Percentiles rank a stretch among this genome's conserved stretches.
Evolutionary conservation across 1,284 basidiomycete species (phyloP).

Genomic region (Schizopora paradoxa): DNA sequence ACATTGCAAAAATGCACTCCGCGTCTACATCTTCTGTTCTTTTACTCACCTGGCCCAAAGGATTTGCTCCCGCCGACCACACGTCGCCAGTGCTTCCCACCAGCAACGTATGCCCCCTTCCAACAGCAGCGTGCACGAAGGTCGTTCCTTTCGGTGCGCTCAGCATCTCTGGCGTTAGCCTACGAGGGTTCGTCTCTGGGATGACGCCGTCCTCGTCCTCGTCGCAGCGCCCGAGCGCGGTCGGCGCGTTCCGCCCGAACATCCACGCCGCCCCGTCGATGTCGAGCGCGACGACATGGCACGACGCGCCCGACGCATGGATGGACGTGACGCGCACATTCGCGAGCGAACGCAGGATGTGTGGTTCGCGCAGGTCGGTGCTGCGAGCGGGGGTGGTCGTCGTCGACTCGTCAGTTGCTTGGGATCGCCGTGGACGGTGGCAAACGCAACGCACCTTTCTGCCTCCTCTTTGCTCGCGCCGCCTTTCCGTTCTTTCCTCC

Average conservation of each 20-base stretch:
- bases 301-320: constrained; percentile 67
- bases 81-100: constrained; percentile 77
- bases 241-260: constrained; percentile 75
- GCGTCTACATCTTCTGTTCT: not conserved
- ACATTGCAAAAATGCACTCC: not conserved
- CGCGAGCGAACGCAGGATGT: constrained; percentile 82
- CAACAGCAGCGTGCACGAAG: constrained; percentile 80
- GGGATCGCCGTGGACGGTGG: not conserved
- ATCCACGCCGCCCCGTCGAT: constrained; percentile 77
- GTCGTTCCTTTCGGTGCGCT: constrained; percentile 57
- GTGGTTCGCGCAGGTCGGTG: constrained; percentile 79
- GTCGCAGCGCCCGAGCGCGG: constrained; percentile 45
- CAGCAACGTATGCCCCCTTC: constrained; percentile 77
- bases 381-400: constrained; percentile 24
- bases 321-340: constrained; percentile 73
- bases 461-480: constrained; percentile 12
- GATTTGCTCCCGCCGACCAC: constrained; percentile 84
- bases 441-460: constrained; percentile 13
- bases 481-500: constrained; percentile 26
- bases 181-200: constrained; percentile 67
- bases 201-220: constrained; percentile 42
- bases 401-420: not conserved
- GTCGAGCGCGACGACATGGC: constrained; percentile 74
- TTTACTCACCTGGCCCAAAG: constrained; percentile 67
- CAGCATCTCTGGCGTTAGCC: constrained; percentile 53